A percentile compares a stretch with the other conserved stretches of the same genome.
These are phyloP conservation scores for Fusarium oxysporum DNA, from an alignment of 2,329 filamentous ascomycete genomes.

Conservation along the genomic window DNA sequence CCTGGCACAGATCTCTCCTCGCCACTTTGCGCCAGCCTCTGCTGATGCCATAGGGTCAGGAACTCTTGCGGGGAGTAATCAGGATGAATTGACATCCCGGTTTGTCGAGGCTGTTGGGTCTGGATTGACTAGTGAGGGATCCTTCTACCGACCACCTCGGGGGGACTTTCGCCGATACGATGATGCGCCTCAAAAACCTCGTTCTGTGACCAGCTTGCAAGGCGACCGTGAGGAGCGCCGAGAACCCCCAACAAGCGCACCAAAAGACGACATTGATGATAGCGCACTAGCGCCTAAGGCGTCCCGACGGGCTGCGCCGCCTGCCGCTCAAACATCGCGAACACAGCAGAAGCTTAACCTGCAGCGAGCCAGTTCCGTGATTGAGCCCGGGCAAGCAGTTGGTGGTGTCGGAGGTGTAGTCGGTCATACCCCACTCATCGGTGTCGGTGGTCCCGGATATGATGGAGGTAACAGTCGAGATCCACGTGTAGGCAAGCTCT, in stretches of 20 bases:
- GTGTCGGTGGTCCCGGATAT: conserved; percentile 66
- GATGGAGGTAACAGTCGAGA: conserved; percentile 65
- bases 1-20: conserved; percentile 55
- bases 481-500: conserved; percentile 71
- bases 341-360: conserved; percentile 82
- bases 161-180: conserved; percentile 48
- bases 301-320: conserved; percentile 54
- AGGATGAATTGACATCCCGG: conserved; percentile 67
- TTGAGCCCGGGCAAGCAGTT: conserved; percentile 69
- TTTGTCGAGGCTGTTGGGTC: conserved; percentile 67
- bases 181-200: conserved; percentile 54
- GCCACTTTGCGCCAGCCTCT: conserved; percentile 51
- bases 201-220: conserved; percentile 55
- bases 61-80: conserved; percentile 49
- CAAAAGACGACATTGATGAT: conserved; percentile 52
- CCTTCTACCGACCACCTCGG: conserved; percentile 59
- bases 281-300: conserved; percentile 61
- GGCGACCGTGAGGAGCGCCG: conserved; percentile 38
- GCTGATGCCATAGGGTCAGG: conserved; percentile 43
- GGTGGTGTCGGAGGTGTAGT: conserved; percentile 52
- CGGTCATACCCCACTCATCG: conserved; percentile 61
- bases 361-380: conserved; percentile 77
- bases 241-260: conserved; percentile 33
- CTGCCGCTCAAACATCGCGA: conserved; percentile 68
- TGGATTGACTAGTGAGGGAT: conserved; percentile 62